A percentile compares a stretch with the other conserved stretches of the same genome.
Evolutionary conservation across 2,329 filamentous ascomycete species (phyloP).

Genomic region (Xylaria sp.): DNA sequence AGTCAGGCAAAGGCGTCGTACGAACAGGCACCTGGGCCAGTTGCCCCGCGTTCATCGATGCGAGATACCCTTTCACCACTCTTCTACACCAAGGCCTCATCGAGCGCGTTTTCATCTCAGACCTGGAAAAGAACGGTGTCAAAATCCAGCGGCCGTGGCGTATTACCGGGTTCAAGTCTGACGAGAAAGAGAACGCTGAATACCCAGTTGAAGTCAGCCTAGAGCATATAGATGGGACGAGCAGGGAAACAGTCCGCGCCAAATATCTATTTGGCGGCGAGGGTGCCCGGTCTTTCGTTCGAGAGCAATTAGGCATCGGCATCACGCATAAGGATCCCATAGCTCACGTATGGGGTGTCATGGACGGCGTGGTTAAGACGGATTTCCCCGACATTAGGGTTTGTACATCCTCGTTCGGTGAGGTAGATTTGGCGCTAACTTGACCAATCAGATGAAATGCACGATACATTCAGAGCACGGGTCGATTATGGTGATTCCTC

Average conservation of each 20-base stretch:
- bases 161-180: constrained; percentile 69
- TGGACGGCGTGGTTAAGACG: constrained; percentile 77
- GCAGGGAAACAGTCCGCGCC: constrained; percentile 72
- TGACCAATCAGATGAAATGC: constrained; percentile 71
- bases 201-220: constrained; percentile 86
- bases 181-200: constrained; percentile 65
- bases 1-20: constrained; percentile 66
- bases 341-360: constrained; percentile 79
- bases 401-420: constrained; percentile 22
- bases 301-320: constrained; percentile 73
- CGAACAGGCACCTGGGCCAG: constrained; percentile 83
- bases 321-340: constrained; percentile 78
- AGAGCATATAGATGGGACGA: constrained; percentile 78
- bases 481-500: constrained; percentile 83
- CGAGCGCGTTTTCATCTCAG: constrained; percentile 74
- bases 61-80: constrained; percentile 76
- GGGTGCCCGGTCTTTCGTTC: constrained; percentile 74
- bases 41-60: constrained; percentile 85
- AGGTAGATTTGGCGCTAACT: constrained; percentile 55
- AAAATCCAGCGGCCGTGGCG: constrained; percentile 73
- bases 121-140: constrained; percentile 71
- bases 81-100: constrained; percentile 78
- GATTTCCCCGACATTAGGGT: constrained; percentile 83
- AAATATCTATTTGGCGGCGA: constrained; percentile 80
- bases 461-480: constrained; percentile 79